Base-by-base conservation (phyloP, 2,329 filamentous ascomycete genomes). In the Colletotrichum liriopes region DNA sequence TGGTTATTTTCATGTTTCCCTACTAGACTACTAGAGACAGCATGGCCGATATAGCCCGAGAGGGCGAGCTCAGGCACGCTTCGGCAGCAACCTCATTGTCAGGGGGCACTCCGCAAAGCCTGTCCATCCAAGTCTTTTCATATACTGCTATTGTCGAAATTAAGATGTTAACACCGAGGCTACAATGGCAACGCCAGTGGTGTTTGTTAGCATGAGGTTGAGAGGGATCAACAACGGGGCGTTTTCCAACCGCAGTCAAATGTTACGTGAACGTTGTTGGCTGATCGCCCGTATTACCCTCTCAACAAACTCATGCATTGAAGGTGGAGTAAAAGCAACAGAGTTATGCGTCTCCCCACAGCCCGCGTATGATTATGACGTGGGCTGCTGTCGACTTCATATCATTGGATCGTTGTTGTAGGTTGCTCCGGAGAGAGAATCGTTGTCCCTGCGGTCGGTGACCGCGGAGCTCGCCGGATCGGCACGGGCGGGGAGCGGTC, bases 401-500 rank as follows among this genome's bases (percentile, higher is more conserved):
- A 39, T 20, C 20, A 61, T 62, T 62, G 59, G 59, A n/a, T n/a
- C 45, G 29, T 47, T 16, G 45, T 14, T 23, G 20, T 5, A 23
- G 52, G 32, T 37, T 62, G 60, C n/a, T 62, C 45, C 60, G 45
- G 45, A 62, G 59, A 41, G 45, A 29, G n/a, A 37, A 11, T 37
- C 0, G 60, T 62, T 51, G 45, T 32, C 9, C 32, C 32, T 32
- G 16, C n/a, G 60, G 45, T 32, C 60, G 32, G 14, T 20, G 32
- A 8, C 11, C 29, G 45, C 23, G 29, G 45, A 7, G 32, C 1
- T 14, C 35, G 32, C 32, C 59, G 59, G 59, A 62, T 62, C n/a
- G n/a, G 43, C 59, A 51, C 45, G 45, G 29, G 35, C 43, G 43
- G 9, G 9, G n/a, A 51, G 1, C n/a, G n/a, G 32, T 5, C 29